Evolutionary conservation across 805 yeast species (phyloP), one percentile per base, ranked within the genome.

Genomic region (Jamesozyma hellenica): DNA sequence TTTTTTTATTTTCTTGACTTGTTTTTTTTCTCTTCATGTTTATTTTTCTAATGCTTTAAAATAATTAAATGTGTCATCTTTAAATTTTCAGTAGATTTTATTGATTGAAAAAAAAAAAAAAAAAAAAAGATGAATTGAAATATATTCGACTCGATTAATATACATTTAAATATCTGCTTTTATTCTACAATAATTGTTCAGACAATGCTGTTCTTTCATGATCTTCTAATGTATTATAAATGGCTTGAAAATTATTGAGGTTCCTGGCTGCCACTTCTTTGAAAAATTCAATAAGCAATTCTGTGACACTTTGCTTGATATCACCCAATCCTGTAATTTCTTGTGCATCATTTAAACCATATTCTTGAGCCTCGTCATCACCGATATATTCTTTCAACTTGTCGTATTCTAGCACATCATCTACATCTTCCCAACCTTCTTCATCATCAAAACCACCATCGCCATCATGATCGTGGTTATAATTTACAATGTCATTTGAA

Each of bases 381-480:
- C 50, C 45, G 3, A 49, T 44, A 34, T 74, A 82, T 4, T 74
- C 68, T 49, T 75, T 71, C 39, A 82, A 55, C 43, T 77, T 79
- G 18, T 77, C 82, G 52, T 68, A 80, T 35, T 75, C 72, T 3
- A 82, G 74, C 1, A 79, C 82, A 32, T 77, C 83, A 13, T 80
- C 86, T 44, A 79, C 64, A 49, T 82, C 92, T 50, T 83, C 92
- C 88, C 92, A 82, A 8, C 62, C 70, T 2, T 52, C 69, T 15
- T 44, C 28, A 11, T 38, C 39, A 12, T 17, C 28, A 21, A 28
- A 35, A 25, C 41, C 49, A 12, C 41, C 42, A 18, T 35, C 40
- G 4, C 39, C 41, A 10, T 44, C 42, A 3, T 44, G 47, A 25
- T 27, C 9, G 6, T 56, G 31, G 57, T 43, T 13, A 15, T 11